Evolutionary conservation across 495 filamentous ascomycete genomes (phyloP).

Genomic region (Bathelium albidoporum): DNA sequence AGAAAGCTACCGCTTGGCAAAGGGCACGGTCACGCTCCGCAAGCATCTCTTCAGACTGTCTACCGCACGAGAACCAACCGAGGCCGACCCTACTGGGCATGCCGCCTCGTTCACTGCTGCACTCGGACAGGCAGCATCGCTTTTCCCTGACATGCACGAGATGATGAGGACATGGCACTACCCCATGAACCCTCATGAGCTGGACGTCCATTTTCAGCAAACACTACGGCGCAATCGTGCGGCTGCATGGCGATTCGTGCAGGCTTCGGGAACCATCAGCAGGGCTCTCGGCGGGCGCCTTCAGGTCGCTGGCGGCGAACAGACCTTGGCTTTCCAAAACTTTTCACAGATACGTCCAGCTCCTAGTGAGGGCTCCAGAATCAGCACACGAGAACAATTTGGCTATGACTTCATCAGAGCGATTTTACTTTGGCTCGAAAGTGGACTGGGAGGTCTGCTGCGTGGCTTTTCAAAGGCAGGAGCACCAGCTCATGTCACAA

Average conservation of each 20-base stretch:
- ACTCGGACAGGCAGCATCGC: slow-evolving; percentile 39
- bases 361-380: too few relatives aligned
- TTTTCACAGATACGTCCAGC: slow-evolving; percentile 33
- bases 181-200: slow-evolving; percentile 44
- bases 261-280: slow-evolving; percentile 54
- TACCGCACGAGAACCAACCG: slow-evolving; percentile 28
- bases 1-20: slow-evolving; percentile 45
- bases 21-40: slow-evolving; percentile 46
- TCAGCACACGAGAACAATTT: too few relatives aligned
- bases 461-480: slow-evolving; percentile 40
- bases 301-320: slow-evolving; percentile 26
- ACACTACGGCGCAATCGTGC: slow-evolving; percentile 48
- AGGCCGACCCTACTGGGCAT: slow-evolving; percentile 29
- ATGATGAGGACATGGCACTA: slow-evolving; percentile 48
- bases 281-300: slow-evolving; percentile 43
- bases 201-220: slow-evolving; percentile 46
- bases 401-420: slow-evolving; percentile 33
- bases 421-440: slow-evolving; percentile 51
- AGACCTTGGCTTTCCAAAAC: slow-evolving; percentile 13
- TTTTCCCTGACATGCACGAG: slow-evolving; percentile 46
- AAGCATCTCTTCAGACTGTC: slow-evolving; percentile 40
- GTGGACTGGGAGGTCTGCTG: slow-evolving; percentile 42
- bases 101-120: slow-evolving; percentile 37
- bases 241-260: slow-evolving; percentile 52
- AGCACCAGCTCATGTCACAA: slow-evolving; percentile 1